Evolutionary conservation across 495 filamentous ascomycete genomes (phyloP).

Genomic region (Evansstolkia leycettana): DNA sequence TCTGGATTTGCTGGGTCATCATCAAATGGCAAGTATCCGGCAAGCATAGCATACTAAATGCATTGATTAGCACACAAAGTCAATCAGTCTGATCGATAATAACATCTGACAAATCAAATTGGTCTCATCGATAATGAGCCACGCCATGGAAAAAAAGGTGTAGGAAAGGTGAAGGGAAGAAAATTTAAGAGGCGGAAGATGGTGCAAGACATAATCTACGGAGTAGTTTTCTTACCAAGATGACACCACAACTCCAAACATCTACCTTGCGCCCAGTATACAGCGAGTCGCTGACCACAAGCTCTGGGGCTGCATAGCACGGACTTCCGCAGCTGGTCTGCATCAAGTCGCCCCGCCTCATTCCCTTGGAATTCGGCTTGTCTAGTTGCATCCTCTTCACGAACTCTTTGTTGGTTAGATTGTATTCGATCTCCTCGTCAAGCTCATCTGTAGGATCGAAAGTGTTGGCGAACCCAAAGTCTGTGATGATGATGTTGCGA

Average conservation of each 20-base stretch:
- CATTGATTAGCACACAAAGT: too few species aligned
- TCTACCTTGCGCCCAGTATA: conserved; percentile 98
- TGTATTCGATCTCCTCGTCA: conserved; percentile 80
- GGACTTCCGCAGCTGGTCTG: conserved; percentile 47
- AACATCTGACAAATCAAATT: too few species aligned
- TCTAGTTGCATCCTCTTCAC: conserved; percentile 70
- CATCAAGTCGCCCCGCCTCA: conserved; percentile 57
- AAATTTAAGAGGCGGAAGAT: not conserved
- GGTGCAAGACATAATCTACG: not conserved
- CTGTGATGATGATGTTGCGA: conserved; percentile 97
- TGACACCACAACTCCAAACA: conserved; percentile 98
- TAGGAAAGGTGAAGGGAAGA: too few species aligned
- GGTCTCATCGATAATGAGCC: not conserved
- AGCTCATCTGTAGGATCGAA: conserved; percentile 86
- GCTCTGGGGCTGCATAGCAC: conserved; percentile 93
- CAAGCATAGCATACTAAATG: conserved; percentile 90
- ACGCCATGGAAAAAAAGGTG: not conserved
- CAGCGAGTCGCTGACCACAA: conserved; percentile 93
- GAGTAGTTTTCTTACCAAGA: conserved; percentile 79
- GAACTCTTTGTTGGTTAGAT: conserved; percentile 70
- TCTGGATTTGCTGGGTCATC: conserved; percentile 98
- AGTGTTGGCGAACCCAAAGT: conserved; percentile 98
- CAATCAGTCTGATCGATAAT: too few species aligned
- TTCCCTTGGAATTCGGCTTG: conserved; percentile 68
- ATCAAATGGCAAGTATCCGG: conserved; percentile 97